Base-by-base conservation (phyloP, 2,329 filamentous ascomycete genomes). In the Phialophora tarda region DNA sequence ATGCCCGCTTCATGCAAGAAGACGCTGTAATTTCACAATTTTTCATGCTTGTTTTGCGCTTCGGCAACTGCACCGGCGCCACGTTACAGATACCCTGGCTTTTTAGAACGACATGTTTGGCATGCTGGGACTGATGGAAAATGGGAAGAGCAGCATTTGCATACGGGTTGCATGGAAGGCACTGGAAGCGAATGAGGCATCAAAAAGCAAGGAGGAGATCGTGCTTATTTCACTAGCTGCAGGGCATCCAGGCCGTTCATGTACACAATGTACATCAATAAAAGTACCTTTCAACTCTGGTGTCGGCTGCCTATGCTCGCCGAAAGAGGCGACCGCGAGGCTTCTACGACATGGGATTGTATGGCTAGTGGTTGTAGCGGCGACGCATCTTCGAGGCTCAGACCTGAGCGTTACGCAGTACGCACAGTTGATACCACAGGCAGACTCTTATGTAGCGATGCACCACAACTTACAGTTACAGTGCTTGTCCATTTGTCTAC, bases 31-130 rank as follows among this genome's bases (percentile, higher is more conserved):
- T 17, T 58, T 51, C 26, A 47, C 38, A 38, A 51, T 23, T 54
- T 65, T 47, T 60, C 50, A 26, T 62, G 24, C 26, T 55, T 55
- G 48, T 30, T 61, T 59, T 59, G 28, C 17, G 28, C 30, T 17
- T 34, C 44, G 57, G 30, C 11, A 47, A 61, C 28, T 12, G 32
- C 28, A 30, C 32, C 48, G 48, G 59, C 59, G 34, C 34, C 50
- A 66, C 67, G 61, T 53, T 59, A 51, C 65, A 67, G 65, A 70
- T 70, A 70, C 68, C 68, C 68, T 61, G 65, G 48, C 66, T 68
- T 65, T 60, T 68, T 60, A 70, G 60, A 69, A 63, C 61, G 60
- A 63, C 60, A 59, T 63, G 24, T 57, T 64, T 57, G 50, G 53
- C 24, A 34, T 57, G 26, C 34, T 57, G 59, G 21, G 26, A 11